Evolutionary conservation across 2,329 filamentous ascomycete species (phyloP).

Genomic region (Penicillium sp.): DNA sequence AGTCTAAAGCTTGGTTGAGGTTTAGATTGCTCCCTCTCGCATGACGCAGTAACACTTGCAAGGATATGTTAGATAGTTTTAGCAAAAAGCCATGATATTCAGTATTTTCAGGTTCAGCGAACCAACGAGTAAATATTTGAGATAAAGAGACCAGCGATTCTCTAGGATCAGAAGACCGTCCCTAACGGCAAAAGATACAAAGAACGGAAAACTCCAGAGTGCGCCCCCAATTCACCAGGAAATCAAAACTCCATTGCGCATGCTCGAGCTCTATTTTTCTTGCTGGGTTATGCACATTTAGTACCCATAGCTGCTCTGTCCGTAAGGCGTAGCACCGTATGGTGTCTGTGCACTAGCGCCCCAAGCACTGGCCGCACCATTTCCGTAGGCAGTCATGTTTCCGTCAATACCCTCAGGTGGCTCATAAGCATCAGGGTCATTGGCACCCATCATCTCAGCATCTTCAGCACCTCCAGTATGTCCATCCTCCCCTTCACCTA

Average conservation of each 20-base stretch:
- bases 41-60: not conserved
- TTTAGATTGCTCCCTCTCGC: not conserved
- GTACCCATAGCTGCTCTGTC: conserved; percentile 42
- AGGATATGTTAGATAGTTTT: not conserved
- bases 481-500: conserved; percentile 55
- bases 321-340: conserved; percentile 62
- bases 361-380: conserved; percentile 62
- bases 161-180: not conserved
- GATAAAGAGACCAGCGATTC: not conserved
- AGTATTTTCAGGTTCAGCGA: conserved; percentile 1
- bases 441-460: conserved; percentile 49
- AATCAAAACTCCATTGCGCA: conserved; percentile 24
- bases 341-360: conserved; percentile 59
- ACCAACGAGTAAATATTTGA: not conserved
- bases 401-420: conserved; percentile 46
- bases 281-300: conserved; percentile 13
- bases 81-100: not conserved
- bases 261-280: conserved; percentile 20
- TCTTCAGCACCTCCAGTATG: conserved; percentile 49
- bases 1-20: not conserved
- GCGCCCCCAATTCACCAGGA: conserved; percentile 9
- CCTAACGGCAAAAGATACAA: conserved; percentile 7
- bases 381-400: conserved; percentile 41
- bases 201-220: conserved; percentile 9
- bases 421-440: conserved; percentile 50